A percentile compares a stretch with the other conserved stretches of the same genome.
These are phyloP conservation scores for Fusarium gaditjirri DNA, from an alignment of 2,329 filamentous ascomycete genomes.

Conservation along the genomic window DNA sequence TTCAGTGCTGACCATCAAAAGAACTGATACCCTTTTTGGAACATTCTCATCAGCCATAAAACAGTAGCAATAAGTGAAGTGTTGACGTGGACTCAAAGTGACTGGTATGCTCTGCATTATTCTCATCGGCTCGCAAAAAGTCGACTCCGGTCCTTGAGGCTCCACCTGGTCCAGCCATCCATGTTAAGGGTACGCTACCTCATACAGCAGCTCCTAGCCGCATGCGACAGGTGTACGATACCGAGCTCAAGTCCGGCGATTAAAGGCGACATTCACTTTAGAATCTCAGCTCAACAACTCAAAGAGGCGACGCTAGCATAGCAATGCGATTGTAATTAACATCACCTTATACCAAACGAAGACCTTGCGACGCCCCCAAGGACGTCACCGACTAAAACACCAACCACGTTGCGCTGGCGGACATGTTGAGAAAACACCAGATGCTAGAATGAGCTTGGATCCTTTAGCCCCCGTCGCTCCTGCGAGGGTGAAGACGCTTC, in stretches of 20 bases:
- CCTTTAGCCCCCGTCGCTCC: slow-evolving; percentile 90
- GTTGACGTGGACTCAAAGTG: slow-evolving; percentile 7
- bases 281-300: slow-evolving; percentile 7
- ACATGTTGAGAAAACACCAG: slow-evolving; percentile 50
- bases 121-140: slow-evolving; percentile 45
- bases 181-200: slow-evolving; percentile 30
- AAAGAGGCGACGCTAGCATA: slow-evolving; percentile 2
- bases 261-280: slow-evolving; percentile 10
- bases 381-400: slow-evolving; percentile 31
- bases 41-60: neutral
- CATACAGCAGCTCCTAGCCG: slow-evolving; percentile 42
- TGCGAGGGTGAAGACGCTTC: slow-evolving; percentile 87
- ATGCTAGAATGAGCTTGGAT: slow-evolving; percentile 84
- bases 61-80: neutral
- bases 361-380: slow-evolving; percentile 18
- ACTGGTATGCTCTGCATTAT: slow-evolving; percentile 15
- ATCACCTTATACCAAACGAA: slow-evolving; percentile 1
- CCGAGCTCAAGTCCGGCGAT: slow-evolving; percentile 28
- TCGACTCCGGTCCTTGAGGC: slow-evolving; percentile 38
- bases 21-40: neutral
- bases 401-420: slow-evolving; percentile 35
- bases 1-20: neutral
- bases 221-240: slow-evolving; percentile 47
- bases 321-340: slow-evolving; percentile 32
- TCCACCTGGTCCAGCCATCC: slow-evolving; percentile 37